These are phyloP conservation scores for Gnomoniopsis sp. DNA, from an alignment of 2,329 filamentous ascomycete species.

Conservation along the genomic window DNA sequence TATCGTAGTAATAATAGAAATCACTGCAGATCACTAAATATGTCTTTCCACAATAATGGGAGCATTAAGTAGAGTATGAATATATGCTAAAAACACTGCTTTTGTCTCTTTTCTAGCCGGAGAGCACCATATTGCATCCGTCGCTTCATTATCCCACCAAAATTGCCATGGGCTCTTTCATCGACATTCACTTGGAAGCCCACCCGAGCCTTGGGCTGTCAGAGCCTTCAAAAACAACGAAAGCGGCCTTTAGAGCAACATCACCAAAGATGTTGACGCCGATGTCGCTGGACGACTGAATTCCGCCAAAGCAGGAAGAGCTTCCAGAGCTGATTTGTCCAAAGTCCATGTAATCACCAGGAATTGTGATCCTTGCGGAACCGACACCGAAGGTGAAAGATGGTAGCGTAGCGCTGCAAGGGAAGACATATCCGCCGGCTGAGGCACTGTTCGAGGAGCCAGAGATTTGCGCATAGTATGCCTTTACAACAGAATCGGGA, in stretches of 20 bases:
- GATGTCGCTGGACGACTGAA: conserved; percentile 18
- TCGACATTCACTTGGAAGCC: conserved; percentile 17
- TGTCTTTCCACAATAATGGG: no score
- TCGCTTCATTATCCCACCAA: background rate
- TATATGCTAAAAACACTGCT: no score
- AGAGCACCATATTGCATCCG: no score
- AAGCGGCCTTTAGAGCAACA: conserved; percentile 25
- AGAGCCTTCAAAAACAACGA: conserved; percentile 24
- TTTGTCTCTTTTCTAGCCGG: no score
- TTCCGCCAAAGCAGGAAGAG: conserved; percentile 19
- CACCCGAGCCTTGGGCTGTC: conserved; percentile 21
- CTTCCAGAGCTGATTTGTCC: conserved; percentile 11
- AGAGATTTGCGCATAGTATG: conserved; percentile 46
- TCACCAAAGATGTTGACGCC: conserved; percentile 26
- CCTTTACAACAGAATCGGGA: conserved; percentile 38
- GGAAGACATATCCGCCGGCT: conserved; percentile 19
- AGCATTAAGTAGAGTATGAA: no score
- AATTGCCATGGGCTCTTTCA: background rate
- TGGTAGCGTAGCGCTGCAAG: conserved; percentile 20
- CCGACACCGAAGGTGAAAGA: conserved; percentile 20
- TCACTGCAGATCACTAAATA: no score
- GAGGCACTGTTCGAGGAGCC: conserved; percentile 32
- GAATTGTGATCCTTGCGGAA: conserved; percentile 17
- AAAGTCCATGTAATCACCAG: conserved; percentile 20
- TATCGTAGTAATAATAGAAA: no score